A percentile compares a stretch with the other conserved stretches of the same genome.
phyloP scores from a whole-genome alignment of 2,329 filamentous ascomycete species.

The Trichophyton verrucosum region DNA sequence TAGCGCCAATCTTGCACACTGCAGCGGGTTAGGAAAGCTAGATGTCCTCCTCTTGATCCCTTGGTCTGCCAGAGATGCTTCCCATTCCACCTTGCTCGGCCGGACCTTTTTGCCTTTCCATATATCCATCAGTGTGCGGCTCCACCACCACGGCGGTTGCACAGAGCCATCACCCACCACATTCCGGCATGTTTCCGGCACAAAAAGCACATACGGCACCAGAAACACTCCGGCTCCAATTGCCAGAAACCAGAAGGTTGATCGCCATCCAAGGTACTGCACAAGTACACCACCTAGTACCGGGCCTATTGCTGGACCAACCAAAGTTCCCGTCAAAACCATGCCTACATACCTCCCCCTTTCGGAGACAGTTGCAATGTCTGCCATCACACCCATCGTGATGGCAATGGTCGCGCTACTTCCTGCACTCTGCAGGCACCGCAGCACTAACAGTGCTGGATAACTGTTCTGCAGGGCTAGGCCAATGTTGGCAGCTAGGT shows the following conservation, averaged over 20 bases:
- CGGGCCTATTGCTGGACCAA: constrained; percentile 42
- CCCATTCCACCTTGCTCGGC: constrained; percentile 2
- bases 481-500: constrained; percentile 47
- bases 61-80: not conserved
- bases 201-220: constrained; percentile 42
- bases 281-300: constrained; percentile 53
- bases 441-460: constrained; percentile 46
- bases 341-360: constrained; percentile 62
- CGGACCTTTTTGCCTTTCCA: constrained; percentile 9
- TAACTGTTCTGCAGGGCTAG: constrained; percentile 48
- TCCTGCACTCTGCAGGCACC: constrained; percentile 51
- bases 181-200: constrained; percentile 41
- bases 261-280: constrained; percentile 54
- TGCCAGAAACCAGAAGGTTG: constrained; percentile 57
- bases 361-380: constrained; percentile 56
- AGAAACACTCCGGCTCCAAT: constrained; percentile 41
- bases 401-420: constrained; percentile 60
- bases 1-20: constrained; percentile 25
- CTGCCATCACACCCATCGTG: constrained; percentile 57
- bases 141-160: constrained; percentile 12
- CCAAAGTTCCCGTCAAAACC: constrained; percentile 46
- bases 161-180: constrained; percentile 27
- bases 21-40: constrained; percentile 27
- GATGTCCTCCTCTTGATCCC: constrained; percentile 11
- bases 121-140: constrained; percentile 15